Conservation (phyloP, 108 stramenopile species). For the Hondaea fermentalgiana region DNA sequence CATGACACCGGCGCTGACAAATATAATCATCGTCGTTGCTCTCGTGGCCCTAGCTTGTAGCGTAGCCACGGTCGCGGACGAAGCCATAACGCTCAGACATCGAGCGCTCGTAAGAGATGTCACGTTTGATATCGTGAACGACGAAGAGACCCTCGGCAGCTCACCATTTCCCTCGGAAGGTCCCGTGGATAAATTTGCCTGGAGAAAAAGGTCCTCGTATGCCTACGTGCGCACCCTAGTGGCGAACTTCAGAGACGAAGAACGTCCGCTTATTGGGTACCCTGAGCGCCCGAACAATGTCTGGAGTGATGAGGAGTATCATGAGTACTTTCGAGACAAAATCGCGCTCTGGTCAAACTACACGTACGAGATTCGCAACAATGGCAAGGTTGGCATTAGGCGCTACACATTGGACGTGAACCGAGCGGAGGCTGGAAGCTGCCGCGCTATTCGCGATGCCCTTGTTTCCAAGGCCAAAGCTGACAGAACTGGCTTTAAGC, state of each 20-base stretch:
- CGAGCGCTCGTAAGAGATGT: not conserved
- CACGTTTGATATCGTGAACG: not conserved
- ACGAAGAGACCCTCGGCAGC: not conserved
- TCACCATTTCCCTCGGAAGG: not conserved
- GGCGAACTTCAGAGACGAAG: not conserved
- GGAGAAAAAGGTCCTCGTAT: not conserved
- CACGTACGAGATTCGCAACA: not conserved
- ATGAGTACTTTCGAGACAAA: not conserved
- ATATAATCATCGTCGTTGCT: too few relatives aligned
- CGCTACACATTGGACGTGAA: not conserved
- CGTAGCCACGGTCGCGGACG: not conserved
- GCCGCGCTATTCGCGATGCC: not conserved
- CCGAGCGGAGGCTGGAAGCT: not conserved
- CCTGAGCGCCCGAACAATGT: not conserved
- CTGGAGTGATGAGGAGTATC: not conserved
- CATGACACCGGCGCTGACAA: too few relatives aligned
- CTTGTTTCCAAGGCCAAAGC: not conserved
- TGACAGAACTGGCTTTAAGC: not conserved
- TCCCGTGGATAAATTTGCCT: not conserved
- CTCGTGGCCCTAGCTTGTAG: too few relatives aligned
- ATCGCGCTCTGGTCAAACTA: not conserved
- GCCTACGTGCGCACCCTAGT: not conserved
- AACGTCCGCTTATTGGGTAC: not conserved
- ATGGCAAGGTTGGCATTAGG: not conserved
- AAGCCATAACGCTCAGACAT: not conserved